phyloP scores from a whole-genome alignment of 2,329 filamentous ascomycete species.

The Pseudopithomyces chartarum region DNA sequence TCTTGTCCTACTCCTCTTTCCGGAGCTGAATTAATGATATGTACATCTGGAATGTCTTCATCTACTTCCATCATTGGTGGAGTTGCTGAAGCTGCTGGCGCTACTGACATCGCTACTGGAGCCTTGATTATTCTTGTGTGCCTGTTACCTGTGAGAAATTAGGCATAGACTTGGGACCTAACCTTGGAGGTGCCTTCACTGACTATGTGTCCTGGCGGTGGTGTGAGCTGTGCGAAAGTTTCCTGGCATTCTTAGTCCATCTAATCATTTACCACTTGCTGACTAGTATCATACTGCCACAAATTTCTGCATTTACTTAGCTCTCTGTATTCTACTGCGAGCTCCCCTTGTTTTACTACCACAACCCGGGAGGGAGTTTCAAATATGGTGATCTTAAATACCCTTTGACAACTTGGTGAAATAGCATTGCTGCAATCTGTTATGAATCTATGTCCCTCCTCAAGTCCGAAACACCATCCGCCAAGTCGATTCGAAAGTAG shows the following conservation, averaged over 20 bases:
- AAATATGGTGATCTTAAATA: too few species aligned
- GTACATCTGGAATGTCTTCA: neutral
- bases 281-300: too few species aligned
- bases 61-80: neutral
- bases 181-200: neutral
- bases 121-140: neutral
- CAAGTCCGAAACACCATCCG: conserved; percentile 8
- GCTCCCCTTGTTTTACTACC: too few species aligned
- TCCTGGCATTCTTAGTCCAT: neutral
- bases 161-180: neutral
- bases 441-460: conserved; percentile 2
- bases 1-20: neutral
- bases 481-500: conserved; percentile 26
- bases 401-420: too few species aligned
- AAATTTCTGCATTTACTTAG: too few species aligned
- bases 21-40: neutral
- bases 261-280: too few species aligned
- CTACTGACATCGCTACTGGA: neutral
- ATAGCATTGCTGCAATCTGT: neutral
- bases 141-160: neutral
- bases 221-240: neutral
- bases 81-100: neutral
- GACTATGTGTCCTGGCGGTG: neutral
- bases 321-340: too few species aligned
- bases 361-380: too few species aligned